A percentile compares a stretch with the other conserved stretches of the same genome.
phyloP scores from a whole-genome alignment of 768 basidiomycete genomes.

The Lactifluus pinguis region DNA sequence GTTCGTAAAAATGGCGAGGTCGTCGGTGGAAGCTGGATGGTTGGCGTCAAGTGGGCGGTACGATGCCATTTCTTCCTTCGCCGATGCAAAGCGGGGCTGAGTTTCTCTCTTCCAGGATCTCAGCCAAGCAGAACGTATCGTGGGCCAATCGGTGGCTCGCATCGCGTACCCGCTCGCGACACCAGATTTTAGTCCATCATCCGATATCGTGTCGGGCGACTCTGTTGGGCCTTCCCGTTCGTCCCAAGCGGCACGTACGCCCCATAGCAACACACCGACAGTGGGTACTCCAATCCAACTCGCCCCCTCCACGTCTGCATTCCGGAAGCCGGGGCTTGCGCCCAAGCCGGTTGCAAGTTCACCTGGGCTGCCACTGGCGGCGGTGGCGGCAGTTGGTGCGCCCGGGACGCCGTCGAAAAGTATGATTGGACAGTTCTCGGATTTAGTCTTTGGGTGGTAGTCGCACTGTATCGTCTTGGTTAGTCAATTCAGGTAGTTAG shows the following conservation, averaged over 20 bases:
- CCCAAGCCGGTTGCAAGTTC: conserved; percentile 7
- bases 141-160: conserved; percentile 30
- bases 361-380: conserved; percentile 17
- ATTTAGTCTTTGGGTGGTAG: conserved; percentile 45
- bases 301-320: conserved; percentile 65
- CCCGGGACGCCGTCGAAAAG: conserved; percentile 41
- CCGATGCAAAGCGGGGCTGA: neutral
- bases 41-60: conserved; percentile 82
- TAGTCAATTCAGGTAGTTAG: neutral
- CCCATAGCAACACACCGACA: conserved; percentile 28
- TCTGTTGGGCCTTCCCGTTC: conserved; percentile 22
- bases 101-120: conserved; percentile 40
- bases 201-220: conserved; percentile 19
- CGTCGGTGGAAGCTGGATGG: conserved; percentile 66
- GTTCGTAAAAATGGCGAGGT: conserved; percentile 79
- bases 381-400: conserved; percentile 15
- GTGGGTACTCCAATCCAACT: conserved; percentile 67
- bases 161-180: conserved; percentile 16
- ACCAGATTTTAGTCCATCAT: conserved; percentile 16
- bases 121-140: conserved; percentile 43
- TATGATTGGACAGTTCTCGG: conserved; percentile 64
- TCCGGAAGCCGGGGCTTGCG: conserved; percentile 40
- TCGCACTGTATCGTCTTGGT: neutral
- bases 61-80: conserved; percentile 27
- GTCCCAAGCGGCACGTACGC: conserved; percentile 33